phyloP scores from a whole-genome alignment of 1,139 yeast species.

The Debaryomycetaceae sp. region DNA sequence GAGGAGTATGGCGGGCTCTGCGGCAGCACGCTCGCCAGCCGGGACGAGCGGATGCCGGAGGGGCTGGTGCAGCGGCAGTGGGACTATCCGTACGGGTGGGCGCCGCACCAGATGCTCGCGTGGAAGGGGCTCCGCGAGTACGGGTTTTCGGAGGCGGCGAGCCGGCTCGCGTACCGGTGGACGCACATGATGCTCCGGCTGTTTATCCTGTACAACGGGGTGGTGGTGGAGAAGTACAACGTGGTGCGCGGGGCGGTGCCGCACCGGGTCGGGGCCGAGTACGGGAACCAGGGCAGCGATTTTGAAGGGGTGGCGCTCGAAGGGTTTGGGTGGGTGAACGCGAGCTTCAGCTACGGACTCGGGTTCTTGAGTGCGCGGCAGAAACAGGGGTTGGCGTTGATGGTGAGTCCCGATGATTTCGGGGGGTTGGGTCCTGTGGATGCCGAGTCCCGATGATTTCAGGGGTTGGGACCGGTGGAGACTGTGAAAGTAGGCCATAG shows the following conservation, averaged over 20 bases:
- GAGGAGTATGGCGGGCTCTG: conserved; percentile 87
- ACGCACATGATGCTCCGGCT: conserved; percentile 80
- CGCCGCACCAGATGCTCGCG: conserved; percentile 92
- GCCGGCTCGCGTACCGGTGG: conserved; percentile 81
- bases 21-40: conserved; percentile 68
- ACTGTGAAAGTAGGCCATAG: too few relatives aligned
- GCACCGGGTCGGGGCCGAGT: conserved; percentile 90
- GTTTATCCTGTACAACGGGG: conserved; percentile 89
- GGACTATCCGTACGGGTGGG: conserved; percentile 99
- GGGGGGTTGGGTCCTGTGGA: too few relatives aligned
- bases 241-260: conserved; percentile 79
- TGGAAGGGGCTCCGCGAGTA: conserved; percentile 81
- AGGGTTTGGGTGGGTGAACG: conserved; percentile 97
- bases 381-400: not conserved
- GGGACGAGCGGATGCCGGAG: too few relatives aligned
- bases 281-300: conserved; percentile 92
- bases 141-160: conserved; percentile 56
- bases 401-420: not conserved
- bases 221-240: conserved; percentile 91
- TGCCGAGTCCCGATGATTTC: too few relatives aligned
- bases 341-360: conserved; percentile 70
- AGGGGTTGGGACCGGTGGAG: too few relatives aligned
- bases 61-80: conserved; percentile 84
- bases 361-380: conserved; percentile 49
- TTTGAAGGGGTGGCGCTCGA: conserved; percentile 92